Base-by-base conservation (phyloP, 1,284 basidiomycete species). In the Cutaneotrichosporon mucoides region DNA sequence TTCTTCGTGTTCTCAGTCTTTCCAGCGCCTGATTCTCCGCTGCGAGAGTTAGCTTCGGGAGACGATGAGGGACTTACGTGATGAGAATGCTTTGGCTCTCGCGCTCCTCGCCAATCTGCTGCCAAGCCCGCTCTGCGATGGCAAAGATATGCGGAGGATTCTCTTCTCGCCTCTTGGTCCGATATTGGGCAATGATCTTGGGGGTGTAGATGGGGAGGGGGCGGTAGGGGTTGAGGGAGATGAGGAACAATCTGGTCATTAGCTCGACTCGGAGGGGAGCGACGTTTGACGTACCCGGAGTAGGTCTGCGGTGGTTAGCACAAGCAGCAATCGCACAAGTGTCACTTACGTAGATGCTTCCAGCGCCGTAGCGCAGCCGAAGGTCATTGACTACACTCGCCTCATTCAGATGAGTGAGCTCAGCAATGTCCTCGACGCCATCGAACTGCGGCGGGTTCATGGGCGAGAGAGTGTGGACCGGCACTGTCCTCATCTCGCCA, bases 1-100 rank as follows among this genome's bases (percentile, higher is more conserved):
- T 98, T 98, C 84, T 99, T 99, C 12, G 96, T 99, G 79, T 95
- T 99, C 76, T 99, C 96, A 1, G 96, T 99, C 83, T 99, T 99
- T 48, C 96, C 96, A 1, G 96, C 96, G 45, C 96, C 96, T 3
- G 96, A 99, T 82, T 99, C 96, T 57, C 96, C 96, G 4, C 92
- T 95, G 69, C 11, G 11, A 15, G 5, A 33, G 54, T 62, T 36
- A 69, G 62, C 38, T 42, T 13, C 15, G 33, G 13, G 5, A 34
- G 7, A 61, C 53, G 1, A 24, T 24, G 24, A 24, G 36, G 41
- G 35, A 84, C 90, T 44, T 78, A 93, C 88, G 95, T 99, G 79
- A 99, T 97, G 54, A 99, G 85, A 63, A 99, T 92, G 72, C 92
- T 95, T 79, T 99, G 96, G 68, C 94, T 94, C 81, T 99, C 95